These are phyloP conservation scores for Incumbomyces delicatus DNA, from an alignment of 2,329 filamentous ascomycete species.

Conservation along the genomic window DNA sequence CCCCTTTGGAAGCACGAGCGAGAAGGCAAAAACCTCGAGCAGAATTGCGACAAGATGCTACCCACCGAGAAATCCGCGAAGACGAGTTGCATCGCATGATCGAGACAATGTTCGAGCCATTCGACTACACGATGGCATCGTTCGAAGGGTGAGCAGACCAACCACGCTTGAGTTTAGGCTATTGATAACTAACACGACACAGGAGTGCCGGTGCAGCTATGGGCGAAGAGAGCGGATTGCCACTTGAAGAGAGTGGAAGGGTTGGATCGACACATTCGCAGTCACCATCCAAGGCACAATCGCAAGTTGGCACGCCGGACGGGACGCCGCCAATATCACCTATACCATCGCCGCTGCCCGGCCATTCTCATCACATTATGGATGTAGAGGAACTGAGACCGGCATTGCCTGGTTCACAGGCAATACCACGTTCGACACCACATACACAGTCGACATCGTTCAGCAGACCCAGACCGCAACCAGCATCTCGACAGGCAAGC, in stretches of 20 bases:
- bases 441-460: slow-evolving; percentile 25
- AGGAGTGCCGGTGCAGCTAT: slow-evolving; percentile 22
- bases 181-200: slow-evolving; percentile 29
- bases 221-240: slow-evolving; percentile 10
- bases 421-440: slow-evolving; percentile 7
- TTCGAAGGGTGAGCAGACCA: slow-evolving; percentile 56
- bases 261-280: slow-evolving; percentile 9
- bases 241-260: slow-evolving; percentile 5
- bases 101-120: slow-evolving; percentile 84
- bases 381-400: slow-evolving; percentile 11
- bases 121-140: slow-evolving; percentile 81
- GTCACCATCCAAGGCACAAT: slow-evolving; percentile 14
- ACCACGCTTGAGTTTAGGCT: slow-evolving; percentile 18
- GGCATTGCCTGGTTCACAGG: slow-evolving; percentile 11
- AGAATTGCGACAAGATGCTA: slow-evolving; percentile 84
- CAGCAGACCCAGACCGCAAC: slow-evolving; percentile 29
- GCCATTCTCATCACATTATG: slow-evolving; percentile 9
- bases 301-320: slow-evolving; percentile 17
- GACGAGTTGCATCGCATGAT: slow-evolving; percentile 93
- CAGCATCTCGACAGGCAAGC: slow-evolving; percentile 60
- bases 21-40: slow-evolving; percentile 89
- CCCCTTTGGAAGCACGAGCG: slow-evolving; percentile 83
- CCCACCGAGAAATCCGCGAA: slow-evolving; percentile 85
- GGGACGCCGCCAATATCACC: slow-evolving; percentile 20
- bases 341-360: slow-evolving; percentile 7